Evolutionary conservation across 1,139 yeast genomes (phyloP).

Genomic region (Lodderomyces pseudojiufengensis): DNA sequence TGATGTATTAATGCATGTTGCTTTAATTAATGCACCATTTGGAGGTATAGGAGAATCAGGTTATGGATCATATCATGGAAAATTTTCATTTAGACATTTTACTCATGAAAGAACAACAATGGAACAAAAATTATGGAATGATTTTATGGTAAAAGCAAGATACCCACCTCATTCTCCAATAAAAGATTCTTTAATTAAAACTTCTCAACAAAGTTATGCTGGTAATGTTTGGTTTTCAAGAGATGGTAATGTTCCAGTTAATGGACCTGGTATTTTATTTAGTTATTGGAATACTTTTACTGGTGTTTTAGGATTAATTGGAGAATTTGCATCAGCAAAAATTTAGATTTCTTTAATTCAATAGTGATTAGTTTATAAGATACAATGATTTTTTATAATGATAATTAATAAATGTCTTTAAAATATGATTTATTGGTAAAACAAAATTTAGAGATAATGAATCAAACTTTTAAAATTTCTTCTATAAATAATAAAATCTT

Average conservation of each 20-base stretch:
- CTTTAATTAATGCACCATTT: constrained; percentile 71
- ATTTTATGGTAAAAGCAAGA: constrained; percentile 52
- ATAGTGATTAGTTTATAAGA: too few species aligned
- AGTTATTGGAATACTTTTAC: constrained; percentile 31
- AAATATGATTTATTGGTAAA: too few species aligned
- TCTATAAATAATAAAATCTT: too few species aligned
- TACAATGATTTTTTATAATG: too few species aligned
- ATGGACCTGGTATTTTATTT: constrained; percentile 36
- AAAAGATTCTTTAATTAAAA: constrained; percentile 28
- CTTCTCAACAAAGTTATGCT: constrained; percentile 26
- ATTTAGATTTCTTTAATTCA: too few species aligned
- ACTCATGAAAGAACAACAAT: constrained; percentile 72
- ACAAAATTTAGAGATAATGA: too few species aligned
- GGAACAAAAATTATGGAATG: constrained; percentile 67
- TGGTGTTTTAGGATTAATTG: constrained; percentile 26
- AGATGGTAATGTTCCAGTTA: constrained; percentile 29
- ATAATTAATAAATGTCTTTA: too few species aligned
- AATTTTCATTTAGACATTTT: constrained; percentile 65
- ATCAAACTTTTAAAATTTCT: too few species aligned
- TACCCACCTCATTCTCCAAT: constrained; percentile 60
- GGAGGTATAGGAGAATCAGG: constrained; percentile 93
- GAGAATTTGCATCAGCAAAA: constrained; percentile 9
- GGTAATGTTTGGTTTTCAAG: constrained; percentile 37
- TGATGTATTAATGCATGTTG: constrained; percentile 73
- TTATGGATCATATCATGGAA: constrained; percentile 77